phyloP scores from a whole-genome alignment of 1,284 basidiomycete genomes.

The Exobasidium rhododendri region DNA sequence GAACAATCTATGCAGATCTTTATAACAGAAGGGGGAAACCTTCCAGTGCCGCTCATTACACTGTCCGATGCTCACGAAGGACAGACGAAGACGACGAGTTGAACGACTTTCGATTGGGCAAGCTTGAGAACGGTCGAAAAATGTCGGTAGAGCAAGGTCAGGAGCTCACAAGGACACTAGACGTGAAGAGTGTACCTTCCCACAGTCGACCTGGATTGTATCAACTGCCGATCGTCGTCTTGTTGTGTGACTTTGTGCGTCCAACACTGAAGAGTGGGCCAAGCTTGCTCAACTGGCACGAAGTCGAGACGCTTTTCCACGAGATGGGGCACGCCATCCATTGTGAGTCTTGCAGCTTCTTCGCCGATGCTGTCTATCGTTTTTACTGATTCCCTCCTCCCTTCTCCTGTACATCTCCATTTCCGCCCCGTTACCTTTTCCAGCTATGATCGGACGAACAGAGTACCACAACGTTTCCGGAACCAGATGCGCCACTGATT shows the following conservation, averaged over 20 bases:
- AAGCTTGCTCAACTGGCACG: conserved; percentile 81
- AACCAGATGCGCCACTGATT: conserved; percentile 97
- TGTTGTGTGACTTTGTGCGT: conserved; percentile 81
- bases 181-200: background rate
- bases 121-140: conserved; percentile 55
- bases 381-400: background rate
- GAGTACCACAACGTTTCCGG: conserved; percentile 97
- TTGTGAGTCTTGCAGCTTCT: conserved; percentile 73
- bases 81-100: conserved; percentile 81
- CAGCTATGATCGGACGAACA: conserved; percentile 95
- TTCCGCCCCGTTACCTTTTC: background rate
- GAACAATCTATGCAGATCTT: conserved; percentile 91
- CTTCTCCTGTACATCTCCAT: background rate
- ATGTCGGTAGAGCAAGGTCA: conserved; percentile 2
- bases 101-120: conserved; percentile 63
- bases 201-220: conserved; percentile 56
- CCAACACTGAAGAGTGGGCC: conserved; percentile 63
- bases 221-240: conserved; percentile 85
- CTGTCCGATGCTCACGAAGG: conserved; percentile 86
- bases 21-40: conserved; percentile 82
- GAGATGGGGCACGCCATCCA: conserved; percentile 99
- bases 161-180: background rate
- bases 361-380: too few relatives aligned
- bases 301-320: conserved; percentile 91
- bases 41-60: conserved; percentile 91